These are phyloP conservation scores for Blastomyces gilchristii DNA, from an alignment of 2,329 filamentous ascomycete species.

Conservation along the genomic window DNA sequence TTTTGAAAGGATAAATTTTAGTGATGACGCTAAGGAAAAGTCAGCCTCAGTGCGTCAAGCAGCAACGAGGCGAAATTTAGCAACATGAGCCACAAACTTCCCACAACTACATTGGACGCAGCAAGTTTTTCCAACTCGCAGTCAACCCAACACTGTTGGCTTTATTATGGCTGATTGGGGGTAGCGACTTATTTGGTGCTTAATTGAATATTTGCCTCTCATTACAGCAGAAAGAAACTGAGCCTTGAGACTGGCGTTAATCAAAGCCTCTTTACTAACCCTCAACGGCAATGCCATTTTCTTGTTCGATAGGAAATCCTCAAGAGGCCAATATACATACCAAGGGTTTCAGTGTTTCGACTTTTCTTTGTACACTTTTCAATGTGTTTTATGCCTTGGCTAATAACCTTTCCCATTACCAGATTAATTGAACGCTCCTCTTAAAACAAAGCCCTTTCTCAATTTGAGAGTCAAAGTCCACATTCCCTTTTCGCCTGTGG, in stretches of 20 bases:
- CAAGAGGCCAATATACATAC: background rate
- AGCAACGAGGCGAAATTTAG: conserved; percentile 8
- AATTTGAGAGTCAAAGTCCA: background rate
- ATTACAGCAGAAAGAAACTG: background rate
- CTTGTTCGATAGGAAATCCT: background rate
- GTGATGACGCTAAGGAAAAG: conserved; percentile 17
- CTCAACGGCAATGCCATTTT: background rate
- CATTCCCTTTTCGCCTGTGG: background rate
- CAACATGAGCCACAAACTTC: background rate
- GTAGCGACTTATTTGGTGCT: background rate
- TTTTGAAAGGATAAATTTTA: conserved; percentile 17
- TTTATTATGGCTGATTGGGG: background rate
- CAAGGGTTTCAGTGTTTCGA: background rate
- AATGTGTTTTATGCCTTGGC: background rate
- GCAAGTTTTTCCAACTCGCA: background rate
- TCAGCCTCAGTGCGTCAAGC: conserved; percentile 14
- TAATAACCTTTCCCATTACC: background rate
- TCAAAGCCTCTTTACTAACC: background rate
- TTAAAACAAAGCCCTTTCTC: background rate
- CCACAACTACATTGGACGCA: background rate
- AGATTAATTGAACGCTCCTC: background rate
- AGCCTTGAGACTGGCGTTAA: background rate
- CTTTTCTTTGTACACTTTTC: background rate
- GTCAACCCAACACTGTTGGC: background rate
- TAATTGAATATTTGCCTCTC: background rate